phyloP scores from a whole-genome alignment of 78 protist species.

The Dictyostelium purpureum region DNA sequence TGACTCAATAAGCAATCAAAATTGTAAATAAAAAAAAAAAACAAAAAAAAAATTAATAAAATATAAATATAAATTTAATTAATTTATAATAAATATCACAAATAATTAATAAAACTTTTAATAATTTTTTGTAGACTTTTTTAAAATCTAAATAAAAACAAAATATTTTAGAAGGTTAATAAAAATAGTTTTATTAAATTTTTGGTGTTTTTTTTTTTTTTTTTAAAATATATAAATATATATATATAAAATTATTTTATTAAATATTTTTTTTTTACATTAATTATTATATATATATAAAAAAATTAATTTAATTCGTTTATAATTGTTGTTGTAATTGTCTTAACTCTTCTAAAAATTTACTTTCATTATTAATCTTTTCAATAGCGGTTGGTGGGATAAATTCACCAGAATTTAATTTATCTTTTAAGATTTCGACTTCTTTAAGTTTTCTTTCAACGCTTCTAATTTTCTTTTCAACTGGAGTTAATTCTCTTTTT shows the following conservation, averaged over 20 bases:
- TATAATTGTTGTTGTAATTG: not conserved
- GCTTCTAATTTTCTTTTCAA: conserved; percentile 39
- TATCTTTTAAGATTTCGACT: conserved; percentile 34
- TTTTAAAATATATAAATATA: not conserved
- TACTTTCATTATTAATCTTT: conserved; percentile 33
- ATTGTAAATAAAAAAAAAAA: not conserved
- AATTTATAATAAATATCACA: not conserved
- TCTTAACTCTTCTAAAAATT: conserved; percentile 49
- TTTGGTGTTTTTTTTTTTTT: not conserved
- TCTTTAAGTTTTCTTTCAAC: conserved; percentile 60
- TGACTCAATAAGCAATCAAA: conserved; percentile 2
- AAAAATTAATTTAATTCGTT: not conserved
- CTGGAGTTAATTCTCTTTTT: conserved; percentile 39
- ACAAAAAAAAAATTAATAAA: not conserved
- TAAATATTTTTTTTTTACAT: not conserved
- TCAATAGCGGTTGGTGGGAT: conserved; percentile 67
- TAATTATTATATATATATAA: not conserved
- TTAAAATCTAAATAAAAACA: too few species aligned
- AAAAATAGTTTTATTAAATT: too few species aligned
- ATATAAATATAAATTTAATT: not conserved
- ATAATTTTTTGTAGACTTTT: not conserved
- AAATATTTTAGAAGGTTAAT: too few species aligned
- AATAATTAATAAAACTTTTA: not conserved
- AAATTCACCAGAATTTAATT: conserved; percentile 21
- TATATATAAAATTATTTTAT: not conserved